Base-by-base conservation (phyloP, 345 rosid species). In the Citrus cavaleriei region DNA sequence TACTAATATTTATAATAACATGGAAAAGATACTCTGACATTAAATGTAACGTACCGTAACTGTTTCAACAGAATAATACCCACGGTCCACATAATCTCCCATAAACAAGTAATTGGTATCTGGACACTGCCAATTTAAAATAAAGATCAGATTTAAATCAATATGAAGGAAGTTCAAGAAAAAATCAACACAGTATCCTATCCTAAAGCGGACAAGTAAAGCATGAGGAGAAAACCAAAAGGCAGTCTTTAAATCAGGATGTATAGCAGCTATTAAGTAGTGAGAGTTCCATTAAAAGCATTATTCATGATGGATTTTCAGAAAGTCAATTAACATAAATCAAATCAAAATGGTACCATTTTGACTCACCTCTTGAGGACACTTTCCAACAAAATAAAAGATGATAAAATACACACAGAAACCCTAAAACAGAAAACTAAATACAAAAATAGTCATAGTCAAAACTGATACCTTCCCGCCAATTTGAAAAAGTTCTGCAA, bases 31-130 rank as follows among this genome's bases (percentile, higher is more conserved):
- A 34, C 10, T 34, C 46, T 6, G 40, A 65, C 37, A 9, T 68
- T 59, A 68, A 59, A 13, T 72, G 27, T 63, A 59, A 81, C 81
- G 73, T 89, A 93, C 97, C 81, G 98, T 91, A 66, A 96, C 98
- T 70, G 99, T 96, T 88, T 96, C 98, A 18, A 94, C 98, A 81
- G 99, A 96, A 85, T 96, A 94, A 87, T 93, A 96, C 16, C 99
- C 99, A 82, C 97, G 97, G 78, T 96, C 98, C 72, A 96, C 98
- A 74, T 96, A 96, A 85, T 96, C 99, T 81, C 99, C 99, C 97
- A 94, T 96, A 84, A 96, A 96, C 84, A 96, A 84, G 90, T 94
- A 96, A 86, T 96, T 96, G 73, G 98, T 94, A 87, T 94, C 98
- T 46, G 98, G 99, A 84, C 99, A 96, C 99, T 96, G 90, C 76